A percentile compares a stretch with the other conserved stretches of the same genome.
These are phyloP conservation scores for Fusarium proliferatum DNA, from an alignment of 2,329 filamentous ascomycete species.

Conservation along the genomic window DNA sequence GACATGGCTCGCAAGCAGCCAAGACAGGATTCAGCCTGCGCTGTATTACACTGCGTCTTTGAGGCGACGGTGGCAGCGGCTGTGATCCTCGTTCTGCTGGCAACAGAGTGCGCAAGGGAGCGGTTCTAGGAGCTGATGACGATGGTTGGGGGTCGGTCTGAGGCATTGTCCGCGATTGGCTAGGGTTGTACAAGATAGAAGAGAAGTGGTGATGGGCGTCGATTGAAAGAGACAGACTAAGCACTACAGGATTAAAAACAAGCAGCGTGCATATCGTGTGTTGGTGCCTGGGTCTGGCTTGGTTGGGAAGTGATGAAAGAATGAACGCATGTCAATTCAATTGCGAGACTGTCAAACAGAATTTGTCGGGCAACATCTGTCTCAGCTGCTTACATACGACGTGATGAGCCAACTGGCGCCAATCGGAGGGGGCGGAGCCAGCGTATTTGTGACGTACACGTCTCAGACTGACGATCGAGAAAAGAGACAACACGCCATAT, in stretches of 20 bases:
- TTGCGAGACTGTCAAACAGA: not conserved
- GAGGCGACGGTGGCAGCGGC: not conserved
- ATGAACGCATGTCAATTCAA: not conserved
- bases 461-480: not conserved
- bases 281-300: no score
- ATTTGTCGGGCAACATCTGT: no score
- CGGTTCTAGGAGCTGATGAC: not conserved
- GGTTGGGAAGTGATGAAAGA: not conserved
- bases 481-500: not conserved
- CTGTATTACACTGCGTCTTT: fast-evolving
- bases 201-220: no score
- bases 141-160: not conserved
- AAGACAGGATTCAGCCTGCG: slow-evolving; percentile 16
- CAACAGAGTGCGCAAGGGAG: not conserved
- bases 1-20: slow-evolving; percentile 35
- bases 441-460: not conserved
- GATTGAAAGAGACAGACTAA: not conserved
- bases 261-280: not conserved
- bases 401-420: not conserved
- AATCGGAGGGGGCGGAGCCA: not conserved
- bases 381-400: not conserved
- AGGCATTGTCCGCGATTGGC: not conserved
- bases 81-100: not conserved
- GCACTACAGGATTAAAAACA: no score
- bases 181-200: not conserved